Evolutionary conservation across 805 yeast genomes (phyloP), one percentile per base, ranked within the genome.

Genomic region (Metschnikowia shivogae): DNA sequence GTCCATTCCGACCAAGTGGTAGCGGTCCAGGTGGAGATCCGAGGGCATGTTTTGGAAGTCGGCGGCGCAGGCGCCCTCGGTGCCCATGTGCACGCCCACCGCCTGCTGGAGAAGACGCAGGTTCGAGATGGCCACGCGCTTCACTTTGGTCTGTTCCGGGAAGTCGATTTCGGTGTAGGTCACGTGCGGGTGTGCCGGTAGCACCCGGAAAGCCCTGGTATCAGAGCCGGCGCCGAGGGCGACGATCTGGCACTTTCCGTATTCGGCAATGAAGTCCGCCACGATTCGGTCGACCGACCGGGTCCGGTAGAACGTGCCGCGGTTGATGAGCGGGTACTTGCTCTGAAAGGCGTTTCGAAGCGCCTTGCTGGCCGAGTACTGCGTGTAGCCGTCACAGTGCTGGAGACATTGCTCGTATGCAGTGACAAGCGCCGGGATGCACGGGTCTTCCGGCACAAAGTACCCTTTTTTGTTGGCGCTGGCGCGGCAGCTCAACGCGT

Each of bases 191-290:
- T 5, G 60, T 37, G 6, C 65, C 57, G 34, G 8, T 22, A 85
- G 60, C 12, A 80, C 48, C 8, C 69, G 61, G 58, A 86, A 84
- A 12, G 77, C 73, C 43, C 92, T 60, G 0, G 93, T 84, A 55
- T 86, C 95, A 12, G 87, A 82, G 5, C 95, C 95, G 2, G 90
- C 83, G 0, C 95, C 95, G n/a, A 86, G 58, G 1, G 89, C 83
- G 1, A 86, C 64, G 12, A 86, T 73, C 57, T 84, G 84, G 37
- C 77, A 63, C 17, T 43, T 36, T 37, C 44, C 48, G 45, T 66
- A 59, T 3, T 50, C 50, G 28, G 28, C 36, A 2, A 80, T 38
- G 49, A 80, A 82, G 17, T 59, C 54, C 2, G 69, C 59, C 3
- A 81, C 61, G 0, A 78, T 63, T 6, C 55, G 17, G 55, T 83